These are phyloP conservation scores for Wickerhamomyces sp. DNA, from an alignment of 1,139 yeast genomes.

Conservation along the genomic window DNA sequence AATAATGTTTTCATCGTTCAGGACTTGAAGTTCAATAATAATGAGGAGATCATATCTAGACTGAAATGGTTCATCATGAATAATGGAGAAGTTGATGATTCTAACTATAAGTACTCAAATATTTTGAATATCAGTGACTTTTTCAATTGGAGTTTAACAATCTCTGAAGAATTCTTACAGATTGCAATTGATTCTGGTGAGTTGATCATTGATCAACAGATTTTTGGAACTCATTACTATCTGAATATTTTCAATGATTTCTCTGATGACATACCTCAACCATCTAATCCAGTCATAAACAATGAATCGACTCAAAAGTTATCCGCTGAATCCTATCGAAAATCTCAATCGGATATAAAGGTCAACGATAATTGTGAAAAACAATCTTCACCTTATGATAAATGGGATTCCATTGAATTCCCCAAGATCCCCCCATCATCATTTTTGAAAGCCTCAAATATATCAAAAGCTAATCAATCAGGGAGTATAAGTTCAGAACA, in stretches of 20 bases:
- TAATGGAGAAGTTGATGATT: slow-evolving; percentile 24
- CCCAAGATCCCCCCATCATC: too few species aligned
- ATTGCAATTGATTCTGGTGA: slow-evolving; percentile 52
- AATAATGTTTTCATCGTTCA: slow-evolving; percentile 43
- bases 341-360: too few species aligned
- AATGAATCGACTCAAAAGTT: too few species aligned
- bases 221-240: slow-evolving; percentile 49
- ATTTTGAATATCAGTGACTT: slow-evolving; percentile 29
- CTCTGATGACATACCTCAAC: too few species aligned
- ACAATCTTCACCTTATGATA: too few species aligned
- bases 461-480: too few species aligned
- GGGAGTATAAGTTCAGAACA: too few species aligned
- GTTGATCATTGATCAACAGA: slow-evolving; percentile 61
- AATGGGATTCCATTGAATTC: too few species aligned
- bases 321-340: too few species aligned
- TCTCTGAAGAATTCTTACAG: slow-evolving; percentile 64
- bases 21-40: slow-evolving; percentile 25
- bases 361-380: too few species aligned
- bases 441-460: too few species aligned
- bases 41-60: slow-evolving; percentile 26
- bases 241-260: slow-evolving; percentile 16
- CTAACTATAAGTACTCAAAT: slow-evolving; percentile 23
- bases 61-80: slow-evolving; percentile 28
- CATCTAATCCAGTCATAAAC: too few species aligned
- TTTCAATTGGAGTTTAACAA: slow-evolving; percentile 64